Percentiles rank a stretch among this genome's conserved stretches.
Evolutionary conservation across 1,284 basidiomycete species (phyloP).

Genomic region (Takashimella tepidaria): DNA sequence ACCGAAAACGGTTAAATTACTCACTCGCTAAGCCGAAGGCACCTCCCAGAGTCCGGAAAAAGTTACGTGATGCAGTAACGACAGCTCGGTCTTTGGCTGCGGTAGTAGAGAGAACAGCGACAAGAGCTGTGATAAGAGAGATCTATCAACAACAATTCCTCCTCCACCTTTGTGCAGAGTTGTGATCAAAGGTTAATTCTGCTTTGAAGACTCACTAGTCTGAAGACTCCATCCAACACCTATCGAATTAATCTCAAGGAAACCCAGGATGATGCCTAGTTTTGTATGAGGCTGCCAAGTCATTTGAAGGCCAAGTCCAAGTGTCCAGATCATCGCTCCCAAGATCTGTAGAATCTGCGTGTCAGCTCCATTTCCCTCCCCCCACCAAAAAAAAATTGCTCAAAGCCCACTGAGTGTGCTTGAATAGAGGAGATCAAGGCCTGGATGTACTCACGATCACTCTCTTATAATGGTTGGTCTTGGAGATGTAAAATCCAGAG

Average conservation of each 20-base stretch:
- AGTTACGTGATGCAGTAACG: slow-evolving; percentile 27
- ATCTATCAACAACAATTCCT: too few relatives aligned
- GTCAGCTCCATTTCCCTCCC: too few relatives aligned
- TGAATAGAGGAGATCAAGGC: background rate
- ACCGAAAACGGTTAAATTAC: too few relatives aligned
- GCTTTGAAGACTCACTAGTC: slow-evolving; percentile 19
- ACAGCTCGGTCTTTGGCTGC: slow-evolving; percentile 26
- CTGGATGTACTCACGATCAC: slow-evolving; percentile 20
- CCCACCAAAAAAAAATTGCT: too few relatives aligned
- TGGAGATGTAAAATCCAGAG: slow-evolving; percentile 19
- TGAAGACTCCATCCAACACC: slow-evolving; percentile 27
- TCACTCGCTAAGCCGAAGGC: slow-evolving; percentile 27
- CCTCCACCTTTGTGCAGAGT: too few relatives aligned
- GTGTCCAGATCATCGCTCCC: slow-evolving; percentile 22
- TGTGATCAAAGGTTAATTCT: background rate
- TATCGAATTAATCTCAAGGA: slow-evolving; percentile 22
- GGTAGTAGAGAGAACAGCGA: slow-evolving; percentile 24
- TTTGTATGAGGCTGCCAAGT: slow-evolving; percentile 12
- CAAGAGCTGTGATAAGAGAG: slow-evolving; percentile 14
- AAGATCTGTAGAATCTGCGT: slow-evolving; percentile 12
- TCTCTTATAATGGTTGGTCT: slow-evolving; percentile 26
- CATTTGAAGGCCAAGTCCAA: slow-evolving; percentile 21
- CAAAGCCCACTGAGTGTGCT: too few relatives aligned
- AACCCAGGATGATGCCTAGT: slow-evolving; percentile 14
- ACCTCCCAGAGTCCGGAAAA: slow-evolving; percentile 32